Evolutionary conservation across 31 red algal genomes (phyloP).

Genomic region (Asparagopsis taxiformis): DNA sequence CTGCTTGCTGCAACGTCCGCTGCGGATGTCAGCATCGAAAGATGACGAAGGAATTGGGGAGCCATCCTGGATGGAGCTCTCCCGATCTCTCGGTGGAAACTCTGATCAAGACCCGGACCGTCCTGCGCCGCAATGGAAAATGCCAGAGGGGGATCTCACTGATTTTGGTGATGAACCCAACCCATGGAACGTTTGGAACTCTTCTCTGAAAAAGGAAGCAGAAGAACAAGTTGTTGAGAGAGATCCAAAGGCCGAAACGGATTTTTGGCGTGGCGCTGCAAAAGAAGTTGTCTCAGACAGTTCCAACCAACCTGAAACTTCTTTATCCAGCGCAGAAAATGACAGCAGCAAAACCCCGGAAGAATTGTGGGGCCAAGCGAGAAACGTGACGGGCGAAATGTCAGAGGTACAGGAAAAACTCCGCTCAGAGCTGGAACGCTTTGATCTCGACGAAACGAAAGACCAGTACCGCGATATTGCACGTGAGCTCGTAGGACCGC

Average conservation of each 20-base stretch:
- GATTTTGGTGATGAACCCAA: not conserved
- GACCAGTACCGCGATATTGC: conserved; percentile 71
- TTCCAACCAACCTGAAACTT: not conserved
- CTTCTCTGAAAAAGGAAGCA: not conserved
- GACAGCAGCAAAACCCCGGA: conserved; percentile 3
- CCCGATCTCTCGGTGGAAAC: conserved; percentile 27
- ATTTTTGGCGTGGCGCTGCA: conserved; percentile 76
- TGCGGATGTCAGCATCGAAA: not conserved
- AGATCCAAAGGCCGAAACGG: conserved; percentile 59
- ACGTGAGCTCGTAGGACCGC: conserved; percentile 59
- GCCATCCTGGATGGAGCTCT: conserved; percentile 62
- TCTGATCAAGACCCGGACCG: conserved; percentile 10
- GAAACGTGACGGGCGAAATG: conserved; percentile 61
- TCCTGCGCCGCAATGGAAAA: conserved; percentile 48
- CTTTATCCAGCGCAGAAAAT: not conserved
- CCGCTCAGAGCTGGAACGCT: conserved; percentile 39
- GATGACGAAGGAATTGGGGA: conserved; percentile 6
- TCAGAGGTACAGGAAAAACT: conserved; percentile 48
- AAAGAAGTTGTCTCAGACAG: conserved; percentile 11
- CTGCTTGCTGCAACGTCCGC: not conserved
- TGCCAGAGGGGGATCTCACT: conserved; percentile 41
- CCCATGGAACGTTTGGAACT: conserved; percentile 58
- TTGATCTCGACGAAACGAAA: conserved; percentile 37
- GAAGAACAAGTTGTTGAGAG: conserved; percentile 7
- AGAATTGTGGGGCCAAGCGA: conserved; percentile 55